phyloP scores from a whole-genome alignment of 306 rosid genomes.

The Glycyrrhiza uralensis region DNA sequence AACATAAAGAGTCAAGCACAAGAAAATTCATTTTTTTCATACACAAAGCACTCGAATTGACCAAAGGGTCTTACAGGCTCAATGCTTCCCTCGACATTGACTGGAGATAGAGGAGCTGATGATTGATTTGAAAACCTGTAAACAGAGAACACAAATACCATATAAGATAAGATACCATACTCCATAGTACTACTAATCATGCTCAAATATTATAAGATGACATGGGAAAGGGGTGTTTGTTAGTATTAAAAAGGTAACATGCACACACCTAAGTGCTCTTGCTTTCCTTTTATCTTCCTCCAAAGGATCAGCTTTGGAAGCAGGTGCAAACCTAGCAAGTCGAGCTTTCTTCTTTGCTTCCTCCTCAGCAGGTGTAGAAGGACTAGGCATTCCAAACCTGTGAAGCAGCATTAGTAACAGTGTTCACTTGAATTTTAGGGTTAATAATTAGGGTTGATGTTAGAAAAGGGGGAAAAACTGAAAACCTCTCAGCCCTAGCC shows the following conservation, averaged over 20 bases:
- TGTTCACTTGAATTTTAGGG: neutral
- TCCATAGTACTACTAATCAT: neutral
- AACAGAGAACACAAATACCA: conserved; percentile 11
- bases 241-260: too few species aligned
- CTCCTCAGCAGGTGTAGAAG: conserved; percentile 50
- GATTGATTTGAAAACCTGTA: conserved; percentile 62
- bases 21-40: neutral
- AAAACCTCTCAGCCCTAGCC: conserved; percentile 88
- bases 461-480: neutral
- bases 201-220: neutral
- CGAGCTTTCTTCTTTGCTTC: conserved; percentile 88
- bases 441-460: neutral
- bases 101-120: conserved; percentile 41
- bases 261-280: conserved; percentile 80
- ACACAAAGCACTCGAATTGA: neutral
- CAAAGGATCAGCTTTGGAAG: conserved; percentile 50
- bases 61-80: conserved; percentile 52
- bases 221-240: neutral
- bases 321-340: conserved; percentile 62
- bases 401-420: conserved; percentile 1
- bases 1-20: conserved; percentile 31
- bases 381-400: conserved; percentile 70
- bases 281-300: conserved; percentile 88
- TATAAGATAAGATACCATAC: neutral
- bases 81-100: conserved; percentile 51